Evolutionary conservation across 176 grass and related monocot genomes (phyloP).

Genomic region (Oryza australiensis): DNA sequence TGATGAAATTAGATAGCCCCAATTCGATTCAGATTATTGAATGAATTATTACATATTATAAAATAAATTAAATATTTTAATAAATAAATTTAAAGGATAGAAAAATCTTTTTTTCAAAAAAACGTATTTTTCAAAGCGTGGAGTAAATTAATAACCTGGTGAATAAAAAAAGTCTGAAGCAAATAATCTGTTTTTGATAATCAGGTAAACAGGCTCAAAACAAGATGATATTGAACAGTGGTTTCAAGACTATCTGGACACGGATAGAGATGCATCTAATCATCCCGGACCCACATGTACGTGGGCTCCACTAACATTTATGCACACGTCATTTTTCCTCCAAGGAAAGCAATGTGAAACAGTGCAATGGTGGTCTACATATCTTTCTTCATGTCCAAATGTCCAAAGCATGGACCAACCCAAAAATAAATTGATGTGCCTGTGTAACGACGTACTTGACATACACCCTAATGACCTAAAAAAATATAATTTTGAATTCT

Average conservation of each 20-base stretch:
- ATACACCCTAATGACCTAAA: background rate
- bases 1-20: too few relatives aligned
- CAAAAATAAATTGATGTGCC: background rate
- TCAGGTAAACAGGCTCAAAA: too few relatives aligned
- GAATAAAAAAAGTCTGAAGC: too few relatives aligned
- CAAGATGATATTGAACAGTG: background rate
- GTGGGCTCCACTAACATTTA: background rate
- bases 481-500: background rate
- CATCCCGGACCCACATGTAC: background rate
- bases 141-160: too few relatives aligned
- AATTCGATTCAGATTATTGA: too few relatives aligned
- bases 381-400: background rate
- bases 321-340: background rate
- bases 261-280: background rate
- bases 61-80: too few relatives aligned
- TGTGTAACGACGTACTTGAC: background rate
- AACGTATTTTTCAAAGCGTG: too few relatives aligned
- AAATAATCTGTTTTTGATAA: too few relatives aligned
- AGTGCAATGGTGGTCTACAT: slow-evolving; percentile 6
- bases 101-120: too few relatives aligned
- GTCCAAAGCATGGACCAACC: background rate
- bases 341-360: background rate
- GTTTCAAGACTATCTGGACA: background rate
- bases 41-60: too few relatives aligned
- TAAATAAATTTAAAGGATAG: too few relatives aligned